Evolutionary conservation across 208 protist species (phyloP).

Genomic region (Acanthamoeba comandoni): DNA sequence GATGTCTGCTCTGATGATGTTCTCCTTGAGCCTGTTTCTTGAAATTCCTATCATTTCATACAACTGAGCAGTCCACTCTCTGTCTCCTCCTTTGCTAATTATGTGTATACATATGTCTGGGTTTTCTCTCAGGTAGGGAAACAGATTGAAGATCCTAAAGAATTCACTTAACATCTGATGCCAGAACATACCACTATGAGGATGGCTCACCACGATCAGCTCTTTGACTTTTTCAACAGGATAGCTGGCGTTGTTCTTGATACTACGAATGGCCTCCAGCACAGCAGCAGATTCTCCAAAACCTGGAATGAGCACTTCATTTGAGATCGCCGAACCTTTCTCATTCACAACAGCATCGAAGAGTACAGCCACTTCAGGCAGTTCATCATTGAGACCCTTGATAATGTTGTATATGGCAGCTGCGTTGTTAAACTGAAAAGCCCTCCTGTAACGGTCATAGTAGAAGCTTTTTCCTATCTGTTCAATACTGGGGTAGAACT

Average conservation of each 20-base stretch:
- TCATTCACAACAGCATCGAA: slow-evolving; percentile 3
- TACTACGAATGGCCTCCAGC: not conserved
- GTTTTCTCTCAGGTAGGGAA: slow-evolving; percentile 58
- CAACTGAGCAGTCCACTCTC: no score
- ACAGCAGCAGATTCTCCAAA: not conserved
- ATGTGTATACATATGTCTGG: slow-evolving; percentile 29
- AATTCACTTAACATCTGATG: slow-evolving; percentile 41
- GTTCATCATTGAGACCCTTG: not conserved
- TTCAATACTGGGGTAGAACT: no score
- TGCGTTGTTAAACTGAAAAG: no score
- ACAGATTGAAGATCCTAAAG: slow-evolving; percentile 16
- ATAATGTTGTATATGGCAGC: no score
- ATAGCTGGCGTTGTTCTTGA: not conserved
- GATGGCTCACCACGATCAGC: slow-evolving; percentile 36
- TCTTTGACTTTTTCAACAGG: slow-evolving; percentile 34
- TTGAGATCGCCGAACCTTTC: not conserved
- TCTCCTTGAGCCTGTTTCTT: no score
- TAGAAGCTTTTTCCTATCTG: no score
- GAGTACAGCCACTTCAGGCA: slow-evolving; percentile 8
- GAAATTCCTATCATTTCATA: no score
- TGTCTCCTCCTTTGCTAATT: no score
- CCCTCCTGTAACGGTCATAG: no score
- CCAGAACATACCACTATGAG: slow-evolving; percentile 54
- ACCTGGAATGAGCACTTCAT: slow-evolving; percentile 43
- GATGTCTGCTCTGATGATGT: not conserved